Evolutionary conservation across 2,329 filamentous ascomycete genomes (phyloP).

Genomic region (Trichophyton mentagrophytes): DNA sequence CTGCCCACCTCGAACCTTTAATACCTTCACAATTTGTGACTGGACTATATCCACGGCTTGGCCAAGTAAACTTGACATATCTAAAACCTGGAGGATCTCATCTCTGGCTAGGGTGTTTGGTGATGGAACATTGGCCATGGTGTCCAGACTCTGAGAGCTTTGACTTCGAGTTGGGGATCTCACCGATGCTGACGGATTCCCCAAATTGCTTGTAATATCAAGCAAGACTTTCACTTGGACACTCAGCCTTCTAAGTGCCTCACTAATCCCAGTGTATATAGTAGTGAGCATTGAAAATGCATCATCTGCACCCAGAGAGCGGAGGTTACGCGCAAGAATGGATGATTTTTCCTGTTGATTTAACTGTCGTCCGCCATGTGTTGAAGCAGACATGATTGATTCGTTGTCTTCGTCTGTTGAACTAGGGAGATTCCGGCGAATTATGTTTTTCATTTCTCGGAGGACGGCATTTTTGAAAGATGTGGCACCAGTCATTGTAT

Average conservation of each 20-base stretch:
- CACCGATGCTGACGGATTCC: neutral
- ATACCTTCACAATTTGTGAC: slow-evolving; percentile 49
- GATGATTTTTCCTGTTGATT: slow-evolving; percentile 82
- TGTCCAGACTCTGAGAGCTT: slow-evolving; percentile 30
- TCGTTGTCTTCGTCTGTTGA: slow-evolving; percentile 90
- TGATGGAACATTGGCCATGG: slow-evolving; percentile 21
- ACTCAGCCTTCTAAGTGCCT: slow-evolving; percentile 70
- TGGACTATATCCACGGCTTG: slow-evolving; percentile 56
- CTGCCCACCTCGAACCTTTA: slow-evolving; percentile 52
- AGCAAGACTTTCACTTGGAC: slow-evolving; percentile 91
- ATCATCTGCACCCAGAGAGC: slow-evolving; percentile 68
- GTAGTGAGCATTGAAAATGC: slow-evolving; percentile 70
- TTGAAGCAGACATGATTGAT: slow-evolving; percentile 76
- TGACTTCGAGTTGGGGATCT: slow-evolving; percentile 39
- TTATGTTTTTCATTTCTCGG: slow-evolving; percentile 73
- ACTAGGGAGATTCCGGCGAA: slow-evolving; percentile 74
- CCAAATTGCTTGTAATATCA: slow-evolving; percentile 61
- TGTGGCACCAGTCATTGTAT: slow-evolving; percentile 68
- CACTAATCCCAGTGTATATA: slow-evolving; percentile 77
- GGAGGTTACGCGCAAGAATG: slow-evolving; percentile 74
- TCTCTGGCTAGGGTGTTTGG: slow-evolving; percentile 35
- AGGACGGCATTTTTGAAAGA: slow-evolving; percentile 73
- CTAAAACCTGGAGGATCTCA: slow-evolving; percentile 50
- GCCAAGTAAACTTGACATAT: slow-evolving; percentile 52
- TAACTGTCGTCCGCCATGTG: slow-evolving; percentile 53